Conservation (phyloP, 2,329 filamentous ascomycete species). For the Madurella fahalii region DNA sequence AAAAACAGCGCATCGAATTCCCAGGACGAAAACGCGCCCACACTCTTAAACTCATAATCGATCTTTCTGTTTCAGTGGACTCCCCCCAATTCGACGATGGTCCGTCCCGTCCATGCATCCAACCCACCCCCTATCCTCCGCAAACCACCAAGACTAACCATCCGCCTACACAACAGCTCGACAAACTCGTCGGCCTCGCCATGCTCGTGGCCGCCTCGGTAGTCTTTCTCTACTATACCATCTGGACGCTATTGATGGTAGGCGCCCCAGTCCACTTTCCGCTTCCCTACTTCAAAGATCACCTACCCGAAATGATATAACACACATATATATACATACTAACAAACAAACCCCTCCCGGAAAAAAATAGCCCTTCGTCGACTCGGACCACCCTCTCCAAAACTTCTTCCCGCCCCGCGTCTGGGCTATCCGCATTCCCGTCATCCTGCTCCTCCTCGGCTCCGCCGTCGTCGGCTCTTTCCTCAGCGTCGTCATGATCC, state of each 20-base stretch:
- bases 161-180: slow-evolving; percentile 60
- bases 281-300: neutral
- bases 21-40: neutral
- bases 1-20: too few species aligned
- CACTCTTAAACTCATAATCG: neutral
- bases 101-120: slow-evolving; percentile 3
- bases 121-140: neutral
- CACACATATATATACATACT: neutral
- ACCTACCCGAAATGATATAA: neutral
- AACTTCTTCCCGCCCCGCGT: slow-evolving; percentile 94
- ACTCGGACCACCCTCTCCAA: slow-evolving; percentile 88
- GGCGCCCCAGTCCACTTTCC: slow-evolving; percentile 21
- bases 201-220: slow-evolving; percentile 63
- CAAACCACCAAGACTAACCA: slow-evolving; percentile 6
- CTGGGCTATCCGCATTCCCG: slow-evolving; percentile 97
- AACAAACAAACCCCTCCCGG: neutral
- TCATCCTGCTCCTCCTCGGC: slow-evolving; percentile 89
- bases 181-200: slow-evolving; percentile 71
- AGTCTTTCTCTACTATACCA: slow-evolving; percentile 81
- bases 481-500: slow-evolving; percentile 95
- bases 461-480: slow-evolving; percentile 95
- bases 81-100: slow-evolving; percentile 14
- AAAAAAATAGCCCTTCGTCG: slow-evolving; percentile 79
- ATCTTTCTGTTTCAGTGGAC: neutral
- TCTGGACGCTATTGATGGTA: slow-evolving; percentile 98